Evolutionary conservation across 2,329 filamentous ascomycete species (phyloP).

Genomic region (Pseudogymnoascus sp.): DNA sequence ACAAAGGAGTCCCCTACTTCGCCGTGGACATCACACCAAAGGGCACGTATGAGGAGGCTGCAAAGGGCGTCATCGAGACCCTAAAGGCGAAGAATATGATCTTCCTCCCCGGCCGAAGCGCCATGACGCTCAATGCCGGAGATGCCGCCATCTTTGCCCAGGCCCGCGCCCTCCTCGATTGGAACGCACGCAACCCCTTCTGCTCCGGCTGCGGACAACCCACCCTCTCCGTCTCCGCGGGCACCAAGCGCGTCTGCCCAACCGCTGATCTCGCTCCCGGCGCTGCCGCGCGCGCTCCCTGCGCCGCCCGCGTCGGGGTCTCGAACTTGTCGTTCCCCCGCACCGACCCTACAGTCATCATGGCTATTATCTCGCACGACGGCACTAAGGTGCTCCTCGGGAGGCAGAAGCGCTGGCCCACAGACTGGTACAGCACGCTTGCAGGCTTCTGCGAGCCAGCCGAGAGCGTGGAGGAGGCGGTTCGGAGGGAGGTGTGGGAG

Average conservation of each 20-base stretch:
- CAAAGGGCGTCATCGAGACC: constrained; percentile 50
- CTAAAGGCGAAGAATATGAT: constrained; percentile 54
- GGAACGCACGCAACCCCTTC: constrained; percentile 89
- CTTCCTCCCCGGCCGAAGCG: constrained; percentile 60
- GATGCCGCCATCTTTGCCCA: constrained; percentile 83
- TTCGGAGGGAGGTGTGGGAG: constrained; percentile 78
- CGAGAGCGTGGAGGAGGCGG: constrained; percentile 78
- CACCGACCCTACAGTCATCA: constrained; percentile 82
- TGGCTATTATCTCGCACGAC: constrained; percentile 78
- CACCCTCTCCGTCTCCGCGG: constrained; percentile 71
- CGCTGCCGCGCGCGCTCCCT: constrained; percentile 54
- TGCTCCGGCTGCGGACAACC: constrained; percentile 81
- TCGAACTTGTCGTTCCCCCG: constrained; percentile 89
- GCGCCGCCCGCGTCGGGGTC: constrained; percentile 73
- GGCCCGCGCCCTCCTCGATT: constrained; percentile 80
- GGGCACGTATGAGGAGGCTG: constrained; percentile 53
- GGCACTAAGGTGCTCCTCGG: constrained; percentile 65
- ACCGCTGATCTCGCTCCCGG: constrained; percentile 51
- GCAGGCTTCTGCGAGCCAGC: constrained; percentile 81
- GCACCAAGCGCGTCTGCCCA: constrained; percentile 74
- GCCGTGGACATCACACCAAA: constrained; percentile 80
- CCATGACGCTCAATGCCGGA: constrained; percentile 38
- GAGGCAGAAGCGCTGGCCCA: constrained; percentile 74
- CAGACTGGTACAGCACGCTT: constrained; percentile 80
- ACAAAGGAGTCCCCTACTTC: constrained; percentile 77